phyloP scores from a whole-genome alignment of 805 yeast genomes.

The Monosporozyma yasuniensis region DNA sequence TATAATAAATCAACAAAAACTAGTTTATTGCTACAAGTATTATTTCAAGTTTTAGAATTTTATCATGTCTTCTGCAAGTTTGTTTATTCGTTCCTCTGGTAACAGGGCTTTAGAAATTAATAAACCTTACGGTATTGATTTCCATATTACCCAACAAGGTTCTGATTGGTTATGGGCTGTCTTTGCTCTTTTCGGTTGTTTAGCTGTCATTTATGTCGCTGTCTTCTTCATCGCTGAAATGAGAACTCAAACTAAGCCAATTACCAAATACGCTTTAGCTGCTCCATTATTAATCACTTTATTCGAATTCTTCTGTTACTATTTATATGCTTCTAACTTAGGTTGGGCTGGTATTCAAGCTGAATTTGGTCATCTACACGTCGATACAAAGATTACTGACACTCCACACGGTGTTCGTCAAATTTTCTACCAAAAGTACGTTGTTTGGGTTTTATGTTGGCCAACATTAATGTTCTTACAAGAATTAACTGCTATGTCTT shows the following conservation, averaged over 20 bases:
- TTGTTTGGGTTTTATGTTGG: conserved; percentile 48
- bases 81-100: conserved; percentile 2
- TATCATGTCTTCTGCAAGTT: neutral
- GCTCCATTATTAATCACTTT: conserved; percentile 38
- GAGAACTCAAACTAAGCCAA: neutral
- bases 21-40: no score
- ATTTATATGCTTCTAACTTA: conserved; percentile 50
- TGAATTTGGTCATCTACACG: conserved; percentile 42
- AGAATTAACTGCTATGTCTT: conserved; percentile 18
- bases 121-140: conserved; percentile 38
- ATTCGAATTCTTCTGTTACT: conserved; percentile 31
- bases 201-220: conserved; percentile 22
- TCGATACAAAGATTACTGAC: conserved; percentile 17
- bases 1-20: no score
- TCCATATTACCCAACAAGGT: conserved; percentile 50
- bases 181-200: conserved; percentile 38
- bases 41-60: neutral
- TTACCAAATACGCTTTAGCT: conserved; percentile 29
- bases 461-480: conserved; percentile 37
- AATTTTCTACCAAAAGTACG: conserved; percentile 46
- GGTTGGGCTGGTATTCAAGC: conserved; percentile 45
- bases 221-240: conserved; percentile 22
- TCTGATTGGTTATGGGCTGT: conserved; percentile 65
- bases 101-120: conserved; percentile 39
- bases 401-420: conserved; percentile 36